phyloP scores from a whole-genome alignment of 2,329 filamentous ascomycete genomes.

The Mycocentrospora acerina region DNA sequence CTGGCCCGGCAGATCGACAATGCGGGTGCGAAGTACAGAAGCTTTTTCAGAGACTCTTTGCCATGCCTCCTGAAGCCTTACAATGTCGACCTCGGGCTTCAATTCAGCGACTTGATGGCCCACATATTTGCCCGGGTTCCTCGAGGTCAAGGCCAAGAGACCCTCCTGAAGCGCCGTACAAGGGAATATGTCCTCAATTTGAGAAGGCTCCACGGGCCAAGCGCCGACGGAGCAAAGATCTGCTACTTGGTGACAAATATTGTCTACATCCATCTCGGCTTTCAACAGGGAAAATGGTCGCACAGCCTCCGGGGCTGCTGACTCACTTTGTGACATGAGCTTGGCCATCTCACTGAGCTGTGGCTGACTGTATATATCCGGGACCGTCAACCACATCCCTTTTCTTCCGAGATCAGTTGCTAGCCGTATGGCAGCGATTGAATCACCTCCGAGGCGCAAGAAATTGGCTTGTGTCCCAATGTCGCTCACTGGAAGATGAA shows the following conservation, averaged over 20 bases:
- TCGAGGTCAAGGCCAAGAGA: slow-evolving; percentile 4
- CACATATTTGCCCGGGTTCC: slow-evolving; percentile 54
- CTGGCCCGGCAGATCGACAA: background rate
- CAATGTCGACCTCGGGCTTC: background rate
- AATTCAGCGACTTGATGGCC: slow-evolving; percentile 44
- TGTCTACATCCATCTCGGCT: too few relatives aligned
- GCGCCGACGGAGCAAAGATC: too few relatives aligned
- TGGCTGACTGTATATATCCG: too few relatives aligned
- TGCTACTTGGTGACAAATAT: too few relatives aligned
- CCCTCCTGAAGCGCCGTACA: slow-evolving; percentile 13
- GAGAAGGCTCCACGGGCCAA: too few relatives aligned
- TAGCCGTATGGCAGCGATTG: slow-evolving; percentile 1
- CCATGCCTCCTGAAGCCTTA: slow-evolving; percentile 45
- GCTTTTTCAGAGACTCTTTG: slow-evolving; percentile 40
- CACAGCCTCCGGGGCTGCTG: too few relatives aligned
- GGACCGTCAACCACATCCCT: too few relatives aligned
- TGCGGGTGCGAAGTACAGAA: slow-evolving; percentile 48
- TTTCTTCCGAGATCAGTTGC: background rate
- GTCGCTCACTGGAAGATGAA: background rate
- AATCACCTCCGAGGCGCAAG: slow-evolving; percentile 2
- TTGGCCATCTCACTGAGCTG: too few relatives aligned
- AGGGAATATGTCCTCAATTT: slow-evolving; percentile 15
- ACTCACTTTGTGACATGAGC: too few relatives aligned
- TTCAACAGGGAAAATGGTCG: too few relatives aligned
- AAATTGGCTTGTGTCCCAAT: slow-evolving; percentile 1